Evolutionary conservation across 257 asterid species (phyloP).

Genomic region (Nyctanthes arbortristis): DNA sequence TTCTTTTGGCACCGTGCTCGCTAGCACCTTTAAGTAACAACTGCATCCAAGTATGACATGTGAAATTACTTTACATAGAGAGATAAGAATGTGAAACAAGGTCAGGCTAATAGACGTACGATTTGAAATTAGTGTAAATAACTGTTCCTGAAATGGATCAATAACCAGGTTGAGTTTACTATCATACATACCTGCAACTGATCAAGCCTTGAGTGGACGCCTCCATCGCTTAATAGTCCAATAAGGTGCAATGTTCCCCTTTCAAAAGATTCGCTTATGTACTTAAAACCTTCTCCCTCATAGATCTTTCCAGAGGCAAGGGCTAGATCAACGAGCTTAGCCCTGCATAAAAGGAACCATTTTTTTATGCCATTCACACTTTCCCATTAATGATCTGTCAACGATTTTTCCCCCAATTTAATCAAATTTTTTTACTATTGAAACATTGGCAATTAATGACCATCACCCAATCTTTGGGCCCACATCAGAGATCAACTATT

Average conservation of each 20-base stretch:
- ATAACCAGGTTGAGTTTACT: constrained; percentile 2
- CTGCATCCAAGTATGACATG: constrained; percentile 40
- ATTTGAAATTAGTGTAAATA: not conserved
- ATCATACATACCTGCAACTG: constrained; percentile 67
- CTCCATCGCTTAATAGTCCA: constrained; percentile 91
- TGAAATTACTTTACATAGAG: constrained; percentile 12
- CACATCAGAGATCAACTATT: no score
- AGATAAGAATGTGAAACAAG: not conserved
- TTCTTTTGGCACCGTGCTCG: constrained; percentile 85
- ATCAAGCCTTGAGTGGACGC: constrained; percentile 93
- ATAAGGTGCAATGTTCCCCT: constrained; percentile 83
- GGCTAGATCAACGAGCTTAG: constrained; percentile 89
- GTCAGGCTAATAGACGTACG: not conserved
- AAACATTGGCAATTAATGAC: no score
- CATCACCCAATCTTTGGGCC: no score
- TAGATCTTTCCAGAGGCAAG: constrained; percentile 83
- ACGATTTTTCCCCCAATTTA: no score
- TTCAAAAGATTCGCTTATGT: constrained; percentile 68
- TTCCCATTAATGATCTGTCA: no score
- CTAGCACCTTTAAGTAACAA: constrained; percentile 86
- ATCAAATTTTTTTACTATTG: no score
- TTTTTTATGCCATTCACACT: not conserved
- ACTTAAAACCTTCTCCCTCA: constrained; percentile 80
- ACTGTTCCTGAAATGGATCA: not conserved
- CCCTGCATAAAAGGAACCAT: constrained; percentile 39